Evolutionary conservation across 2,329 filamentous ascomycete genomes (phyloP).

Genomic region (Pseudogymnoascus sp.): DNA sequence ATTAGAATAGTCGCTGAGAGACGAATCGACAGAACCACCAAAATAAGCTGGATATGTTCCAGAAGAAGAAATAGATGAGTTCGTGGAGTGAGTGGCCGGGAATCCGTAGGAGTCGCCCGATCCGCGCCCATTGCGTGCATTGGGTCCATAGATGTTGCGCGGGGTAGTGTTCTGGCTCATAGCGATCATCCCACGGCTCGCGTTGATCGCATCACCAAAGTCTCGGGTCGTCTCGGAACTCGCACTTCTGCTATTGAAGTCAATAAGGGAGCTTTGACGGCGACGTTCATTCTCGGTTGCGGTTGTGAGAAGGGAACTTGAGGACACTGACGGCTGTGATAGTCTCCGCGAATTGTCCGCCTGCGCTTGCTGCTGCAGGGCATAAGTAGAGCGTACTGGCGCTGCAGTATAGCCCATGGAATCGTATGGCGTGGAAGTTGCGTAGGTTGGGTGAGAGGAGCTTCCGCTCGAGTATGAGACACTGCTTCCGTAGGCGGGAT

Average conservation of each 20-base stretch:
- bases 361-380: slow-evolving; percentile 44
- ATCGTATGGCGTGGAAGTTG: slow-evolving; percentile 58
- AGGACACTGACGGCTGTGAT: slow-evolving; percentile 74
- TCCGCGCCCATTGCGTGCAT: slow-evolving; percentile 51
- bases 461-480: slow-evolving; percentile 58
- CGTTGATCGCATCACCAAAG: slow-evolving; percentile 85
- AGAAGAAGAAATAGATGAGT: slow-evolving; percentile 82
- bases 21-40: slow-evolving; percentile 73
- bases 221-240: slow-evolving; percentile 53
- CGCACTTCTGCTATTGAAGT: slow-evolving; percentile 51
- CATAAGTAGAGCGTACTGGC: slow-evolving; percentile 50
- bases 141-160: slow-evolving; percentile 74
- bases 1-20: slow-evolving; percentile 88
- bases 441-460: slow-evolving; percentile 37
- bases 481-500: slow-evolving; percentile 60
- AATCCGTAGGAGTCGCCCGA: slow-evolving; percentile 88
- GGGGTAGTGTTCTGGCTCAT: slow-evolving; percentile 95
- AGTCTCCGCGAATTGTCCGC: slow-evolving; percentile 56
- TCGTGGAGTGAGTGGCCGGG: slow-evolving; percentile 72
- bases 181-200: slow-evolving; percentile 87
- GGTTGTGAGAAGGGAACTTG: slow-evolving; percentile 37
- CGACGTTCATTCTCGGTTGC: slow-evolving; percentile 28
- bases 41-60: slow-evolving; percentile 79
- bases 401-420: slow-evolving; percentile 66
- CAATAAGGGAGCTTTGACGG: slow-evolving; percentile 56